Evolutionary conservation across 441 rosid genomes (phyloP), one percentile per base, ranked within the genome.

Genomic region (Codiaeum variegatum): DNA sequence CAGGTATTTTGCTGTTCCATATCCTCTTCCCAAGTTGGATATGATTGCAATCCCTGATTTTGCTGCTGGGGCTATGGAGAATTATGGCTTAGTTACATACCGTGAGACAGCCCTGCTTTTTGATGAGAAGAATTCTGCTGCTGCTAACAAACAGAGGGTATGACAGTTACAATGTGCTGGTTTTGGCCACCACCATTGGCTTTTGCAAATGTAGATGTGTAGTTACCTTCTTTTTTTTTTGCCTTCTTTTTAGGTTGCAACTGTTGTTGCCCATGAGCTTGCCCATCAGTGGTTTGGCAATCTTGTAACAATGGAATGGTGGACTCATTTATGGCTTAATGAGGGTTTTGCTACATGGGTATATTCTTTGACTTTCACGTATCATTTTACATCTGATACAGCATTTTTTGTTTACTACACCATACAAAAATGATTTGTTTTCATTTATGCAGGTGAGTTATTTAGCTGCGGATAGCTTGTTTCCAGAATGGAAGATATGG

Each of bases 261-360:
- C 87, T 46, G 97, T 91, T 59, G 99, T 94, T 71, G 94, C 98
- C 28, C 99, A 94, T 87, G 99, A 94, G 79, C 85, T 94, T 62
- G 98, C 98, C 56, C 99, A 94, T 79, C 98, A 94, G 81, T 94
- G 98, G 99, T 94, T 94, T 79, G 99, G 98, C 51, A 92, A 94
- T 82, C 98, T 94, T 74, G 99, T 94, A 70, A 92, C 99, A 65
- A 92, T 94, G 99, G 98, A 94, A 79, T 94, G 99, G 99, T 94
- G 99, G 98, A 92, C 98, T 1, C 91, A 94, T 83, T 83, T 94
- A 70, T 94, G 98, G 99, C 88, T 92, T 67, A 94, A 94, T 68
- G 99, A 94, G 83, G 99, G 99, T 75, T 94, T 94, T 85, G 99
- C 99, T 31, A 94, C 98, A 42, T 94, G 99, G 99, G 99, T 94